These are phyloP conservation scores for Pythium grandisporangium DNA, from an alignment of 352 stramenopile genomes.

Conservation along the genomic window DNA sequence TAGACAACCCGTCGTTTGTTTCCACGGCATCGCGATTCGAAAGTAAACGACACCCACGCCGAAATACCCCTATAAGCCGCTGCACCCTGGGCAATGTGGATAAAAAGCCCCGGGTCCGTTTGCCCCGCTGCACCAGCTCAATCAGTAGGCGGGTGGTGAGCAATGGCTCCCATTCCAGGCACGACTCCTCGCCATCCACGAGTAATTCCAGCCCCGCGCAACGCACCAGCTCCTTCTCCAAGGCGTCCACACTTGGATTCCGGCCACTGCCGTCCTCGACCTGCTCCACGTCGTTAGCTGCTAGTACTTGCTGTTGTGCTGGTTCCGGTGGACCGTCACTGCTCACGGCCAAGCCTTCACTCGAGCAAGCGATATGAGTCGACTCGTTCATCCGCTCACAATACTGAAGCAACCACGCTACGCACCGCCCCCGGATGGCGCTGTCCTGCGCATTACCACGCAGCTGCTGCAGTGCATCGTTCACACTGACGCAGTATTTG, in stretches of 20 bases:
- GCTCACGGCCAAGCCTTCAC: too few species aligned
- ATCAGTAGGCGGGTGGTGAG: constrained; percentile 21
- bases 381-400: constrained; percentile 10
- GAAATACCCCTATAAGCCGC: constrained; percentile 16
- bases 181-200: too few species aligned
- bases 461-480: constrained; percentile 37
- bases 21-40: too few species aligned
- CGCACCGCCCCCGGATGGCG: constrained; percentile 17
- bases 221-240: constrained; percentile 21
- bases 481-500: constrained; percentile 28
- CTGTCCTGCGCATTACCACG: constrained; percentile 13
- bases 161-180: too few species aligned
- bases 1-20: constrained; percentile 4
- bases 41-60: too few species aligned
- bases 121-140: constrained; percentile 15
- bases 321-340: too few species aligned
- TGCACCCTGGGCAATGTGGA: constrained; percentile 12
- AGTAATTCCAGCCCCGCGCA: constrained; percentile 19
- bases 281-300: too few species aligned
- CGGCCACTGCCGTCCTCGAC: too few species aligned
- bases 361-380: background rate
- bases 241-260: too few species aligned
- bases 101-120: constrained; percentile 16
- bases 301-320: too few species aligned
- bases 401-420: constrained; percentile 47